phyloP scores from a whole-genome alignment of 148 eudicot genomes.

The Diospyros kaki region DNA sequence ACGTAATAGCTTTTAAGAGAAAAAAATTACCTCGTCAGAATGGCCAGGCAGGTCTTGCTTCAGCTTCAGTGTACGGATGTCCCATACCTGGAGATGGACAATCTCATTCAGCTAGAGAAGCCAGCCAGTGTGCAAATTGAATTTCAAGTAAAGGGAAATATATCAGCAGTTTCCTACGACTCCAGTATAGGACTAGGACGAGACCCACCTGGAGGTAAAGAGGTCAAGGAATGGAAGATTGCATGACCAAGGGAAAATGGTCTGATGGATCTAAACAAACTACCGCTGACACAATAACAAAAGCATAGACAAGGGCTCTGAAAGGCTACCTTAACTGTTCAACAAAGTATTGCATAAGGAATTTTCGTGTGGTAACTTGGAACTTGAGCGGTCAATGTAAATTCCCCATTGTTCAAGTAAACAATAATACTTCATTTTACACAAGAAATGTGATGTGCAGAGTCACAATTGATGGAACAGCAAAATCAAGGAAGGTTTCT shows the following conservation, averaged over 20 bases:
- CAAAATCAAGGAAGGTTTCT: too few relatives aligned
- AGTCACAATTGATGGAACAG: too few relatives aligned
- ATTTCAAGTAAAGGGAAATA: neutral
- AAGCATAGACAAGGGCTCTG: neutral
- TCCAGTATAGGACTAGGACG: neutral
- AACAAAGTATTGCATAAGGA: too few relatives aligned
- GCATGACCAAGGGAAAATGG: neutral
- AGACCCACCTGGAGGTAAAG: neutral
- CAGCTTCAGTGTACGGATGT: conserved; percentile 73
- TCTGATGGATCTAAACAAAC: too few relatives aligned
- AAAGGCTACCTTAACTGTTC: neutral
- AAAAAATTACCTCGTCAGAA: conserved; percentile 69
- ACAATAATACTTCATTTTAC: too few relatives aligned
- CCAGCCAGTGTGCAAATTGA: neutral
- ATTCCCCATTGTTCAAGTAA: too few relatives aligned
- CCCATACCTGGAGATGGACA: conserved; percentile 63
- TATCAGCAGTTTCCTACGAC: neutral
- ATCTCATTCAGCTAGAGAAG: neutral
- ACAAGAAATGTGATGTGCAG: too few relatives aligned
- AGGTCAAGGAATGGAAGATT: neutral
- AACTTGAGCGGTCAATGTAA: too few relatives aligned
- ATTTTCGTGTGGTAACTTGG: too few relatives aligned
- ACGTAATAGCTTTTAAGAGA: too few relatives aligned
- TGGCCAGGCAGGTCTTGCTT: conserved; percentile 98
- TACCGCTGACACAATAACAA: neutral